Evolutionary conservation across 371 early-diverging fungal genomes (phyloP).

Genomic region (Phascolomyces articulosus): DNA sequence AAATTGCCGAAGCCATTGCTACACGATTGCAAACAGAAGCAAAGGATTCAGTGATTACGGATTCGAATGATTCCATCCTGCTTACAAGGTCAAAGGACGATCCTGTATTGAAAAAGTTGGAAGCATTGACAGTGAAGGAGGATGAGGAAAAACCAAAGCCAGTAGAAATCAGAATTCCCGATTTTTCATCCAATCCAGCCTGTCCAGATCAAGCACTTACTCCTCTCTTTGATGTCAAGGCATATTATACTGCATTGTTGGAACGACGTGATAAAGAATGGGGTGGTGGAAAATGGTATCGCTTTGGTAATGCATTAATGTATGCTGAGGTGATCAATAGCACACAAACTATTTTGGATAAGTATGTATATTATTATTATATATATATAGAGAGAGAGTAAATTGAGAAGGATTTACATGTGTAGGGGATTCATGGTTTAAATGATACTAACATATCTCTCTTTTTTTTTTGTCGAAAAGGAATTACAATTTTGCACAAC

Average conservation of each 20-base stretch:
- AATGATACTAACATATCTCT: not conserved
- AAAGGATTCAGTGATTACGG: slow-evolving; percentile 25
- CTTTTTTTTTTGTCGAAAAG: slow-evolving; percentile 18
- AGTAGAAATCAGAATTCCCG: slow-evolving; percentile 13
- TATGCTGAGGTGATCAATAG: slow-evolving; percentile 81
- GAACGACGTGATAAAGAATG: slow-evolving; percentile 22
- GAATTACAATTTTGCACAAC: slow-evolving; percentile 67
- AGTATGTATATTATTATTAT: slow-evolving; percentile 36
- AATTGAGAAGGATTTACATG: not conserved
- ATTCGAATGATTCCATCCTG: slow-evolving; percentile 43
- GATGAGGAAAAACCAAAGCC: not conserved
- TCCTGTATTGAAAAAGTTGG: slow-evolving; percentile 3
- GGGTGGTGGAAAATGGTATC: slow-evolving; percentile 31
- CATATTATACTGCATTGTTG: slow-evolving; percentile 44
- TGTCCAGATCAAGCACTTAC: slow-evolving; percentile 29
- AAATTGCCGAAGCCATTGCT: slow-evolving; percentile 23
- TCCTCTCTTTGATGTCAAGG: slow-evolving; percentile 44
- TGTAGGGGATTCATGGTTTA: too few relatives aligned
- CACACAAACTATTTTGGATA: slow-evolving; percentile 91
- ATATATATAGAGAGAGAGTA: not conserved
- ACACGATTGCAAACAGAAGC: slow-evolving; percentile 23
- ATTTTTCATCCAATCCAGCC: slow-evolving; percentile 21
- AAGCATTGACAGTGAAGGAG: not conserved
- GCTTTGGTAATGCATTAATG: slow-evolving; percentile 74
- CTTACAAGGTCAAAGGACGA: slow-evolving; percentile 15